Evolutionary conservation across 1,139 yeast genomes (phyloP), one percentile per base, ranked within the genome.

Genomic region (Lodderomyces theae): DNA sequence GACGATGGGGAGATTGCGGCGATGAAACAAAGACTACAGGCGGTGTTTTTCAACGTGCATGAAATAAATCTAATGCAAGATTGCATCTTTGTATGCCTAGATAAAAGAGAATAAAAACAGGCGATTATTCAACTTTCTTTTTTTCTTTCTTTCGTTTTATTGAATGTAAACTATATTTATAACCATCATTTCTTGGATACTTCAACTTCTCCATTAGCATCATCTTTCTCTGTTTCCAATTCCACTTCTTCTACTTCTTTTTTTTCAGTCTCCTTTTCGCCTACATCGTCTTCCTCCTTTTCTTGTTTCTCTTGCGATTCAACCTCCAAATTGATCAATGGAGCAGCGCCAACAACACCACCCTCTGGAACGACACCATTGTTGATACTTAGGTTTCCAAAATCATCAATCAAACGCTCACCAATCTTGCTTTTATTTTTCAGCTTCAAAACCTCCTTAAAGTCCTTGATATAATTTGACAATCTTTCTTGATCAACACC

Each of bases 11-110:
- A 88, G 53, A 84, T 87, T 51, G 60, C 52, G 18, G 58, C 77
- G 7, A 66, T 89, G 16, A 82, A 81, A 43, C 57, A 61, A 3
- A 65, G 95, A 42, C 61, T 89, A 33, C 56, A 58, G n/a, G 65
- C 61, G 45, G 81, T 80, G 2, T 92, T 92, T 58, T 59, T 66
- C 8, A 61, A 59, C 9, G 95, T 88, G 0, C 57, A 61, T 9
- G 48, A 39, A 22, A 57, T 61, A 51, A 41, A 41, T 16, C 24
- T 31, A 15, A 38, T 64, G 1, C 74, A 72, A 35, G 97, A 89
- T 56, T 63, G 80, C 45, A 88, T 85, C 57, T 82, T 86, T 53
- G 74, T 92, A 2, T 86, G 90, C 36, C 57, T 66, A 26, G 67
- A 69, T 9, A 80, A 79, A 54, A 66, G 44, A 35, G 51, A 22